Base-by-base conservation (phyloP, 2,329 filamentous ascomycete genomes). In the Fusarium vanettenii region DNA sequence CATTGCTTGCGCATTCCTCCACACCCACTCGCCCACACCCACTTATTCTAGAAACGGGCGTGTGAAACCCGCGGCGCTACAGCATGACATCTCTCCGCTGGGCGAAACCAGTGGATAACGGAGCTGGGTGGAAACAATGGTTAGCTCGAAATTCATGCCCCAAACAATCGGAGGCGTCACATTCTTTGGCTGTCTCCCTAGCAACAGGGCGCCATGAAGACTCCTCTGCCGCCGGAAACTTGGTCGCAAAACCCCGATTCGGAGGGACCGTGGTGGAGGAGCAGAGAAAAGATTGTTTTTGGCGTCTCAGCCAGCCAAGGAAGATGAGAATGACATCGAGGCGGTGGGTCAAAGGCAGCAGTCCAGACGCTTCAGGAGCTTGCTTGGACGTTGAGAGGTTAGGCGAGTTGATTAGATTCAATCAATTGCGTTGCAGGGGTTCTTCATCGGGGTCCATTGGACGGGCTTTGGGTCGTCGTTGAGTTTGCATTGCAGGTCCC, bases 111-210 rank as follows among this genome's bases (percentile, higher is more conserved):
- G 48, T 64, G 56, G 52, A 45, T 56, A 62, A 61, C 60, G 45
- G 62, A 65, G 39, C 39, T 43, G 66, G 61, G 60, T 39, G 52
- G 65, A 22, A 48, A 37, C n/a, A 22, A 6, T 37, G 29, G 31
- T 37, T 72, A 74, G 62, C 57, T 57, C 16, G 56, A 64, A 55
- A 27, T 68, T 65, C 62, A 69, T 70, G 56, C 41, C 62, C 27
- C 37, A 35, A 64, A 68, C 43, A 64, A 57, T 69, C 66, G 55
- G 59, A 67, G 52, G 70, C 61, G 33, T 50, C 64, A 71, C 66
- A 69, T 64, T 66, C 63, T 67, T 50, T 60, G 41, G 31, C 57
- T 64, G 69, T 78, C 41, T 71, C 76, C 76, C 66, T 74, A 64
- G 72, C 74, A 78, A 78, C 76, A 67, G 45, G 61, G 45, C 50